phyloP scores from a whole-genome alignment of 768 basidiomycete species.

The Calocera viscosa region DNA sequence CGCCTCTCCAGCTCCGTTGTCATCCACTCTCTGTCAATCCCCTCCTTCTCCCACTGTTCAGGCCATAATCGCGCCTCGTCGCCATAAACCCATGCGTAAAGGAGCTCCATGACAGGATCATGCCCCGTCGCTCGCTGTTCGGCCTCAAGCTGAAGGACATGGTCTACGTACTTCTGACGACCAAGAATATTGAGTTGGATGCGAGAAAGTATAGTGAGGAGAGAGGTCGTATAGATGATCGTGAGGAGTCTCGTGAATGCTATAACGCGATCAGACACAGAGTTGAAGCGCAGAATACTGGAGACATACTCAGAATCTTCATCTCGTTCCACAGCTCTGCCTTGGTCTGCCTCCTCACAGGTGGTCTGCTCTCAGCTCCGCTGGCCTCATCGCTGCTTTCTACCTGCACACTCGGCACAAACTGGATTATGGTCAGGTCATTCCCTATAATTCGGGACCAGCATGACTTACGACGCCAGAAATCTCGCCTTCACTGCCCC shows the following conservation, averaged over 20 bases:
- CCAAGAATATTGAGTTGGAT: constrained; percentile 80
- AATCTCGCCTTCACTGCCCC: constrained; percentile 5
- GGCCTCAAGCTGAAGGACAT: constrained; percentile 47
- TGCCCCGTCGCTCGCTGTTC: constrained; percentile 1
- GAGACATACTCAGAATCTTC: constrained; percentile 64
- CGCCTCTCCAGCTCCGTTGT: constrained; percentile 60
- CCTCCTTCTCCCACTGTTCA: constrained; percentile 23
- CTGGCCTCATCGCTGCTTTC: constrained; percentile 4
- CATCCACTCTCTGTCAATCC: constrained; percentile 20
- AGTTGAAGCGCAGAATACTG: neutral
- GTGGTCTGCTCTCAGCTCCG: neutral
- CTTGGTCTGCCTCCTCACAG: constrained; percentile 39
- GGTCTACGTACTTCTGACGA: constrained; percentile 62
- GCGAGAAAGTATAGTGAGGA: constrained; percentile 74
- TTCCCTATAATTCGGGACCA: neutral
- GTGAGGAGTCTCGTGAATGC: constrained; percentile 83
- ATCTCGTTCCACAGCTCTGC: constrained; percentile 86
- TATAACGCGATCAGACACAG: constrained; percentile 24
- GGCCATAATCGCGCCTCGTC: constrained; percentile 19
- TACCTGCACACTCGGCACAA: neutral
- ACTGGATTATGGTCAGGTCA: neutral
- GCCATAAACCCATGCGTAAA: constrained; percentile 18
- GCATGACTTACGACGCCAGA: neutral
- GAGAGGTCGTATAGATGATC: constrained; percentile 69
- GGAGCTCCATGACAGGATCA: constrained; percentile 6